Conservation (phyloP, 768 basidiomycete species). For the Lepiota brunneoincarnata region DNA sequence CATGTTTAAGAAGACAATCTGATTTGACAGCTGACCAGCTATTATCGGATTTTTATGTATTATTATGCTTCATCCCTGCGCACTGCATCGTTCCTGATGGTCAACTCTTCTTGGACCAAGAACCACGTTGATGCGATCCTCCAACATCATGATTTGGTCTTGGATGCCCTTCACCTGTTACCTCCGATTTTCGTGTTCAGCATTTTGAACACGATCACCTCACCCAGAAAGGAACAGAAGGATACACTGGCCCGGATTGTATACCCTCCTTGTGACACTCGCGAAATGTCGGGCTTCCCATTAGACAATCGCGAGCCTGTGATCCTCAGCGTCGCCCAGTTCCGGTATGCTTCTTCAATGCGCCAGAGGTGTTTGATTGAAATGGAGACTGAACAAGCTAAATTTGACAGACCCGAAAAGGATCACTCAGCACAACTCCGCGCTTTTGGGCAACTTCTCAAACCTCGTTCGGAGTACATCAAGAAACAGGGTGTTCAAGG, state of each 20-base stretch:
- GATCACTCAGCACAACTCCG: slow-evolving; percentile 80
- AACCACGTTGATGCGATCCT: slow-evolving; percentile 79
- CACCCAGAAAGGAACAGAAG: slow-evolving; percentile 14
- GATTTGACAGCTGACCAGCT: slow-evolving; percentile 41
- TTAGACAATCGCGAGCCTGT: slow-evolving; percentile 55
- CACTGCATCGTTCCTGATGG: slow-evolving; percentile 78
- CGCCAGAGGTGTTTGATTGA: background rate
- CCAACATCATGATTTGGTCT: slow-evolving; percentile 44
- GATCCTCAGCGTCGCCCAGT: slow-evolving; percentile 89
- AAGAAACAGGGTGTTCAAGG: slow-evolving; percentile 16
- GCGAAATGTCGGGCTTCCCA: slow-evolving; percentile 57
- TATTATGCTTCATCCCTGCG: slow-evolving; percentile 77
- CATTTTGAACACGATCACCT: slow-evolving; percentile 20
- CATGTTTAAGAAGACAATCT: background rate
- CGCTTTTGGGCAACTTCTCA: slow-evolving; percentile 62
- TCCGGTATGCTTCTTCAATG: slow-evolving; percentile 53
- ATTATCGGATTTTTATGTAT: slow-evolving; percentile 86
- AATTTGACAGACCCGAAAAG: slow-evolving; percentile 77
- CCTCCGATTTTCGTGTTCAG: slow-evolving; percentile 39
- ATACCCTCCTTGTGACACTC: slow-evolving; percentile 92
- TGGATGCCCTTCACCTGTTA: slow-evolving; percentile 44
- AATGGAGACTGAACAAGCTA: background rate
- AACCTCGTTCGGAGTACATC: slow-evolving; percentile 58
- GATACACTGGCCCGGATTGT: slow-evolving; percentile 47
- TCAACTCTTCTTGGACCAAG: slow-evolving; percentile 95